Evolutionary conservation across 2,329 filamentous ascomycete genomes (phyloP).

Genomic region (Fusarium sp.): DNA sequence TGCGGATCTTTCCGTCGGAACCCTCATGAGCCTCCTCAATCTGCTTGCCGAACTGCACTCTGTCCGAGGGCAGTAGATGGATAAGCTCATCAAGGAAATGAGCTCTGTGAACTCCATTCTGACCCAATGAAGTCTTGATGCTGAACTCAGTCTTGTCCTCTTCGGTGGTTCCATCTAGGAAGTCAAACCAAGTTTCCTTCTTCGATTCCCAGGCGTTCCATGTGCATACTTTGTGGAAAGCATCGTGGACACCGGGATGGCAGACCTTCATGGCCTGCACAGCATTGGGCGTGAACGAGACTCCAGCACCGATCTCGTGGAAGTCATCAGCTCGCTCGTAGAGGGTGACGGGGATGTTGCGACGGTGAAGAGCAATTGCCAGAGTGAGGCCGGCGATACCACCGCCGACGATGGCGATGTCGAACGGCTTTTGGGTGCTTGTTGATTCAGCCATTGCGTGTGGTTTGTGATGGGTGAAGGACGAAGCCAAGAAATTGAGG

Average conservation of each 20-base stretch:
- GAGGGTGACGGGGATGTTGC: conserved; percentile 55
- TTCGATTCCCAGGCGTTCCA: conserved; percentile 40
- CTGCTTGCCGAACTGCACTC: conserved; percentile 51
- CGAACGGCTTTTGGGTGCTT: conserved; percentile 27
- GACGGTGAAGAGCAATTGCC: conserved; percentile 58
- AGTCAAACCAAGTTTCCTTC: conserved; percentile 42
- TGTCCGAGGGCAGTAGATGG: conserved; percentile 50
- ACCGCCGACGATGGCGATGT: conserved; percentile 61
- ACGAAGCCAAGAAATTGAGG: too few relatives aligned
- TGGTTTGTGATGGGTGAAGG: not conserved
- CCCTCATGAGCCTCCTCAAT: conserved; percentile 48
- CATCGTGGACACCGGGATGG: conserved; percentile 51
- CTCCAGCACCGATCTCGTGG: conserved; percentile 62
- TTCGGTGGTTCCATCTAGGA: conserved; percentile 35
- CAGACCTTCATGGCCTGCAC: conserved; percentile 57
- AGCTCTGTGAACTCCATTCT: conserved; percentile 51
- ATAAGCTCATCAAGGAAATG: conserved; percentile 55
- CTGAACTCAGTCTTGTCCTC: conserved; percentile 18
- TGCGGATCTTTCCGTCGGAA: conserved; percentile 35
- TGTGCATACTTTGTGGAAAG: conserved; percentile 44
- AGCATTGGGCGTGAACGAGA: conserved; percentile 64
- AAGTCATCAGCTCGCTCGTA: conserved; percentile 59
- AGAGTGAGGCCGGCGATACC: conserved; percentile 63
- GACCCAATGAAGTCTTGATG: conserved; percentile 42
- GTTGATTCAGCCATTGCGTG: conserved; percentile 1